phyloP scores from a whole-genome alignment of 192 early-diverging fungal species.

The Dispira parvispora region DNA sequence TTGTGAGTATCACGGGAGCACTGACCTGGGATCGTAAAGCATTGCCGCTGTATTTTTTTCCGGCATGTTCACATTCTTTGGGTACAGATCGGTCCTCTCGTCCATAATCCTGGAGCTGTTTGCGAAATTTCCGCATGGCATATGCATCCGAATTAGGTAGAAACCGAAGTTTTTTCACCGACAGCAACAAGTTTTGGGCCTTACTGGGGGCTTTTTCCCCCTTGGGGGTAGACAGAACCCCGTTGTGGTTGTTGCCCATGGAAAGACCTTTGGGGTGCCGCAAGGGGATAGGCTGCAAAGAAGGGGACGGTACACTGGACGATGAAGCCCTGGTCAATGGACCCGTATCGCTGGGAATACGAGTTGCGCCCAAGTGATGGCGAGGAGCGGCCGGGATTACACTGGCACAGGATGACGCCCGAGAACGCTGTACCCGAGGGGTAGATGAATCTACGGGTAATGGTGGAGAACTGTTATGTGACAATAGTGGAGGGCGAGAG shows the following conservation, averaged over 20 bases:
- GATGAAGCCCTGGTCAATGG: no score
- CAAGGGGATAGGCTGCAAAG: no score
- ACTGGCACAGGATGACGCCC: slow-evolving; percentile 2
- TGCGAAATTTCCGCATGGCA: slow-evolving; percentile 9
- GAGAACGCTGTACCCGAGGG: not conserved
- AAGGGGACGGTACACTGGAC: no score
- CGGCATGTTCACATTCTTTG: not conserved
- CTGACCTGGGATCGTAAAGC: not conserved
- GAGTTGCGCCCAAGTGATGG: no score
- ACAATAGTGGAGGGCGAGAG: not conserved
- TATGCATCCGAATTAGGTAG: slow-evolving; percentile 5
- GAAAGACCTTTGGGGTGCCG: no score
- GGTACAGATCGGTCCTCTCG: not conserved
- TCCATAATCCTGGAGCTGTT: slow-evolving; percentile 10
- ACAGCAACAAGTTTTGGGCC: not conserved
- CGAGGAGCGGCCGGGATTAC: not conserved
- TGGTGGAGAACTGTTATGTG: not conserved
- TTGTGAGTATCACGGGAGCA: not conserved
- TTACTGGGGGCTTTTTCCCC: not conserved
- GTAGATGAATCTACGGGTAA: not conserved
- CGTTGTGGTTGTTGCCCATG: no score
- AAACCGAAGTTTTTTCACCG: not conserved
- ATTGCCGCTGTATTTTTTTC: not conserved
- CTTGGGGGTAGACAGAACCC: no score
- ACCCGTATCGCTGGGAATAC: no score